A percentile compares a stretch with the other conserved stretches of the same genome.
Evolutionary conservation across 2,329 filamentous ascomycete genomes (phyloP).

Genomic region (Colletotrichum sp.): DNA sequence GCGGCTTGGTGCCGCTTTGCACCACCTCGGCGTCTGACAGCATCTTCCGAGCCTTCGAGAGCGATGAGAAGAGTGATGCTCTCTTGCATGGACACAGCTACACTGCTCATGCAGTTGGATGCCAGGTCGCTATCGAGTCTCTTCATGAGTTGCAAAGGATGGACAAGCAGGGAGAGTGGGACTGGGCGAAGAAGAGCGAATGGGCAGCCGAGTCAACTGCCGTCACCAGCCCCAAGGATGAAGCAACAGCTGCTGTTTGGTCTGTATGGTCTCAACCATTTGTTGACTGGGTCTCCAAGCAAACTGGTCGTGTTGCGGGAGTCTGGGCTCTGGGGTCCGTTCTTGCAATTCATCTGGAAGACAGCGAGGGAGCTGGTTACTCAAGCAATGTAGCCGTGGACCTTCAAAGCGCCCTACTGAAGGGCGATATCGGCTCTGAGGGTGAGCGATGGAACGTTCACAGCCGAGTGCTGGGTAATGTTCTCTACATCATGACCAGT

Average conservation of each 20-base stretch:
- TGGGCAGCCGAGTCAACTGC: neutral
- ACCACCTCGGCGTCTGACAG: conserved; percentile 76
- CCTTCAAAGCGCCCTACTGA: conserved; percentile 36
- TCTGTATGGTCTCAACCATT: conserved; percentile 73
- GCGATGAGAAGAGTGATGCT: conserved; percentile 77
- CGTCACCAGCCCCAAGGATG: rapidly evolving
- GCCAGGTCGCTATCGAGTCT: conserved; percentile 75
- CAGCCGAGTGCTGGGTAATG: conserved; percentile 60
- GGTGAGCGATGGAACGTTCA: conserved; percentile 53
- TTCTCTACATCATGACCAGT: conserved; percentile 63
- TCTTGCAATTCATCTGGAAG: conserved; percentile 65
- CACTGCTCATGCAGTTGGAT: conserved; percentile 83
- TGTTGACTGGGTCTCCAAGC: conserved; percentile 61
- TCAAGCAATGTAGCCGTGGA: conserved; percentile 50
- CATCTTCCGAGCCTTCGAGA: conserved; percentile 75
- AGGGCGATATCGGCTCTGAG: neutral
- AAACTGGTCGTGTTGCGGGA: conserved; percentile 59
- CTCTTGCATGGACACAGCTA: conserved; percentile 87
- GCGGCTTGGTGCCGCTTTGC: conserved; percentile 78
- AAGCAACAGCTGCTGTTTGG: conserved; percentile 51
- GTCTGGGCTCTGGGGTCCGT: conserved; percentile 79
- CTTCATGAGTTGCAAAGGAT: conserved; percentile 64
- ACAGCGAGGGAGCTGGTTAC: conserved; percentile 48
- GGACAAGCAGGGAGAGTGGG: conserved; percentile 62
- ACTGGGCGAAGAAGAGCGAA: conserved; percentile 56